Evolutionary conservation across 2,329 filamentous ascomycete genomes (phyloP).

Genomic region (Diaporthe destruens): DNA sequence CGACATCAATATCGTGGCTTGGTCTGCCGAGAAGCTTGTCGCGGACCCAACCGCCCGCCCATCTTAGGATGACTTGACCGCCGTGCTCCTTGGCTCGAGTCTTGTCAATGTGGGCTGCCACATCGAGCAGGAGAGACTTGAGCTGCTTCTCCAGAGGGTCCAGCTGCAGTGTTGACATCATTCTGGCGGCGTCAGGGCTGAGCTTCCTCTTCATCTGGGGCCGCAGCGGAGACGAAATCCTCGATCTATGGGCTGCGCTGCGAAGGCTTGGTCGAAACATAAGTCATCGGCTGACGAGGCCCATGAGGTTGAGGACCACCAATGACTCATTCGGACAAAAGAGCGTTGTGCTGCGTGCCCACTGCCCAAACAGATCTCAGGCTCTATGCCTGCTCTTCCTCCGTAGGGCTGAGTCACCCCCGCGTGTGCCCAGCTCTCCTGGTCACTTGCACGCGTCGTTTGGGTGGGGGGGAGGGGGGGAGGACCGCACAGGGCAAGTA

Average conservation of each 20-base stretch:
- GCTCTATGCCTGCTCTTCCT: neutral
- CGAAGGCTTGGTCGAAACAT: slow-evolving; percentile 28
- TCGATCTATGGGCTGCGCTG: neutral
- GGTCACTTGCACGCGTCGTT: neutral
- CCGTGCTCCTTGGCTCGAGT: slow-evolving; percentile 44
- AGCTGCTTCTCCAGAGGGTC: slow-evolving; percentile 79
- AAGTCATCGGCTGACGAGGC: neutral
- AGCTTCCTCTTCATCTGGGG: slow-evolving; percentile 42
- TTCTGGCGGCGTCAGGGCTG: slow-evolving; percentile 33
- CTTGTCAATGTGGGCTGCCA: slow-evolving; percentile 76
- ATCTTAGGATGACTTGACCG: slow-evolving; percentile 75
- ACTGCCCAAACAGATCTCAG: neutral
- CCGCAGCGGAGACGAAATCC: slow-evolving; percentile 10
- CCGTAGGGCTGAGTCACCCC: neutral
- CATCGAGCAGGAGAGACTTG: slow-evolving; percentile 82
- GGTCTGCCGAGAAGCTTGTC: slow-evolving; percentile 81
- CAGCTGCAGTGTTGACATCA: slow-evolving; percentile 61
- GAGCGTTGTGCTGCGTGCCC: neutral
- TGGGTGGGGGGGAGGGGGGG: neutral
- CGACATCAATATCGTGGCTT: slow-evolving; percentile 87
- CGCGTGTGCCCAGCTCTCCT: neutral
- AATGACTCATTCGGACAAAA: slow-evolving; percentile 26
- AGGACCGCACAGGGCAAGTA: neutral
- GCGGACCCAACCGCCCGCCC: slow-evolving; percentile 89
- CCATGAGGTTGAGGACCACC: neutral